Base-by-base conservation (phyloP, 805 yeast genomes). In the Saccharomyces mikatae region DNA sequence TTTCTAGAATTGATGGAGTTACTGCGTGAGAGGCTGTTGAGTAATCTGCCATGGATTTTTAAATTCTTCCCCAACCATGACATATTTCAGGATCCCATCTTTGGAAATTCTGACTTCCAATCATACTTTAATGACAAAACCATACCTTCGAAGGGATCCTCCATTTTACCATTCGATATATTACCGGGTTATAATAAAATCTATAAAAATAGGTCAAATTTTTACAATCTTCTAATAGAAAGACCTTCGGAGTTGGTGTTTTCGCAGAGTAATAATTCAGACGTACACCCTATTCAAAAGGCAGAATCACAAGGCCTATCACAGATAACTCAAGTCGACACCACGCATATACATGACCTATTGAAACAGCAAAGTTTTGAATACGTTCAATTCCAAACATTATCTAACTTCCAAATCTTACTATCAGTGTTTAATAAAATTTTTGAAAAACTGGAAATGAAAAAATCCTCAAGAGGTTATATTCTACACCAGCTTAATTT, bases 41-140 rank as follows among this genome's bases (percentile, higher is more conserved):
- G 53, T 26, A 64, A 62, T 48, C 54, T 69, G 46, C 72, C 72
- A 5, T 54, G 62, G 47, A 58, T 69, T 8, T 61, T 53, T 47
- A 59, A 62, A 29, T 48, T 61, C 41, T 69, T 67, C 54, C 72
- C 72, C 1, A 56, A 62, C 29, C 70, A 69, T 53, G 70, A 66
- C 44, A 54, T 69, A 6, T 65, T 69, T 52, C 56, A 58, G 44
- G 60, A 64, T 46, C 58, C 62, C 6, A 47, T 62, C 2, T 62
- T 67, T 48, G 57, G 62, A 41, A 58, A 59, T 26, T 29, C 65
- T 1, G 69, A 64, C 48, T 58, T 65, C 28, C 62, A 61, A 50
- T 49, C 61, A 17, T 68, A 57, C 50, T 58, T 65, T 47, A 56
- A 62, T 46, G 61, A 61, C 29, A 50, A 52, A 5, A 49, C 46